Evolutionary conservation across 345 rosid genomes (phyloP).

Genomic region (Eucalyptus marginata): DNA sequence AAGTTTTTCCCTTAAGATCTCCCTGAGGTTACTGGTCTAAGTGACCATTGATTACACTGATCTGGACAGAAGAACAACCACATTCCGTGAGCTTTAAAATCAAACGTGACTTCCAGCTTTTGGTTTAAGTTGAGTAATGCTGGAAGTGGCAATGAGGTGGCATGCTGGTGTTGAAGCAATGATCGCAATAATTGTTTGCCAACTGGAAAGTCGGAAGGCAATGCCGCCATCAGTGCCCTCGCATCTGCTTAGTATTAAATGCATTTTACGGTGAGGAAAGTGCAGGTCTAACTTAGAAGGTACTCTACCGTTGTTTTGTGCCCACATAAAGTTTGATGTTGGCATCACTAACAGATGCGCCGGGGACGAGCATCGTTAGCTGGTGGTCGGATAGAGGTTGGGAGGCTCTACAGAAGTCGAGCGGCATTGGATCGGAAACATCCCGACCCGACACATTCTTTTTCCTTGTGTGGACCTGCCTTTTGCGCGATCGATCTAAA

Average conservation of each 20-base stretch:
- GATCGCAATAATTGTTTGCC: not conserved
- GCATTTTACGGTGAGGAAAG: not conserved
- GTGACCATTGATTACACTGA: not conserved
- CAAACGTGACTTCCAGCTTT: not conserved
- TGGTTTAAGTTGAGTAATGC: not conserved
- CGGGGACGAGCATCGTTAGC: not conserved
- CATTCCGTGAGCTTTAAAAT: not conserved
- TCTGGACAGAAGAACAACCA: not conserved
- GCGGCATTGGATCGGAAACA: not conserved
- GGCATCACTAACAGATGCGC: not conserved
- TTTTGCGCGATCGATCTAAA: not conserved
- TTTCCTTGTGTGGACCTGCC: not conserved
- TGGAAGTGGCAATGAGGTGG: not conserved
- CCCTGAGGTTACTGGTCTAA: not conserved
- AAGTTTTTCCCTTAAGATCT: not conserved
- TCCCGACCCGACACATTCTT: not conserved
- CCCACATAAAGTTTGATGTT: not conserved
- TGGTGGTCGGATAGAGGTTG: not conserved
- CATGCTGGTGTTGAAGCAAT: not conserved
- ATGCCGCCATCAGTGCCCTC: not conserved
- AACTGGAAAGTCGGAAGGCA: not conserved
- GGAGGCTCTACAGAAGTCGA: not conserved
- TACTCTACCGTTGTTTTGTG: not conserved
- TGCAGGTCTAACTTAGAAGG: not conserved
- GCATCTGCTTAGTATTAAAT: not conserved